A percentile compares a stretch with the other conserved stretches of the same genome.
Evolutionary conservation across 495 filamentous ascomycete species (phyloP).

Genomic region (Staphylotrichum longicolle): DNA sequence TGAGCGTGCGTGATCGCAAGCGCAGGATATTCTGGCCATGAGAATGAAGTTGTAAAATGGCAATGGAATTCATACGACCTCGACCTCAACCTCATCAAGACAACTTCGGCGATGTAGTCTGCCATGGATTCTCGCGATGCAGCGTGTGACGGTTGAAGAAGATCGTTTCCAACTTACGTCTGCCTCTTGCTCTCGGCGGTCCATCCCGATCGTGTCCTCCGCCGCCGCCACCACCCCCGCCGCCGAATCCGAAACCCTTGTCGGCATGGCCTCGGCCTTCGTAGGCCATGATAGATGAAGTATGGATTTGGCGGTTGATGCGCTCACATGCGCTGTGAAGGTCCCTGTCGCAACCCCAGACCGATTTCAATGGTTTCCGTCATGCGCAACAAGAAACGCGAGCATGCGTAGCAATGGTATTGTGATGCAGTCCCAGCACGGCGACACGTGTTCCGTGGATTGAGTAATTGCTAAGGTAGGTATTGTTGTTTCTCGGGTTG

Average conservation of each 20-base stretch:
- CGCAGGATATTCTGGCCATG: no score
- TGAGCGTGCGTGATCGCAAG: no score
- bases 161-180: constrained; percentile 18
- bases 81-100: background rate
- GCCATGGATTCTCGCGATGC: background rate
- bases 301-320: background rate
- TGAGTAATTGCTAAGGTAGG: background rate
- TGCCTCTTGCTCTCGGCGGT: constrained; percentile 29
- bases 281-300: constrained; percentile 40
- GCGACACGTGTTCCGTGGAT: background rate
- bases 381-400: background rate
- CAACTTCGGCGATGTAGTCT: no score
- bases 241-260: constrained; percentile 23
- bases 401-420: background rate
- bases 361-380: background rate
- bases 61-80: no score
- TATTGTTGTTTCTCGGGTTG: background rate
- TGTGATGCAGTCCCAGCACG: background rate
- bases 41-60: no score
- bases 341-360: background rate
- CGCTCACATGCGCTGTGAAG: background rate
- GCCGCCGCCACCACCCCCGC: constrained; percentile 19
- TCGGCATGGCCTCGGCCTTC: constrained; percentile 44
- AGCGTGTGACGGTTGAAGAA: background rate
- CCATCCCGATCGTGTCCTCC: constrained; percentile 28